Evolutionary conservation across 2,329 filamentous ascomycete genomes (phyloP).

Genomic region (Sodiomyces alkalinus): DNA sequence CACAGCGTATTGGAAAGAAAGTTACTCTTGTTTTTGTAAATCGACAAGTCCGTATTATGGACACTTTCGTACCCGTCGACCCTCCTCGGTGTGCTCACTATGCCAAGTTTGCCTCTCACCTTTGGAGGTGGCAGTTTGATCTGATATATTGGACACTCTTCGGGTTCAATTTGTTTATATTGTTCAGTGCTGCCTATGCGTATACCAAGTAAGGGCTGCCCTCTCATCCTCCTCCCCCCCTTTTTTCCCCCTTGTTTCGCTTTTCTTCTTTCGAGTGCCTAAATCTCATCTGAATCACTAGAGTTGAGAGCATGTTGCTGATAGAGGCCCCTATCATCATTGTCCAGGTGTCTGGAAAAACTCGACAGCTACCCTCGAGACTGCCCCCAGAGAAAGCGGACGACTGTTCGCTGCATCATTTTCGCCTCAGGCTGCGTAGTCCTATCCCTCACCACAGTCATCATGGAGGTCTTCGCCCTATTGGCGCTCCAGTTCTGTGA

Average conservation of each 20-base stretch:
- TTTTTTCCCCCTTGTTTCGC: too few species aligned
- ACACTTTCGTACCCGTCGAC: conserved; percentile 9
- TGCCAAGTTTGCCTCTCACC: conserved; percentile 26
- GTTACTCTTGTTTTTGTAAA: too few species aligned
- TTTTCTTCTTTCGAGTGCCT: too few species aligned
- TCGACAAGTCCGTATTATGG: not conserved
- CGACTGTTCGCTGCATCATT: conserved; percentile 23
- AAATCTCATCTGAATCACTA: too few species aligned
- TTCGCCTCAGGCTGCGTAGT: conserved; percentile 28
- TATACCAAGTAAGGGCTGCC: conserved; percentile 20
- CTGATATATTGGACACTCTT: conserved; percentile 32
- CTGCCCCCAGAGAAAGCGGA: conserved; percentile 20
- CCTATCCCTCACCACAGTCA: conserved; percentile 26
- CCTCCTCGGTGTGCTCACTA: conserved; percentile 20
- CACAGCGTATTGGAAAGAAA: too few species aligned
- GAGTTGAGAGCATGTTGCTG: too few species aligned
- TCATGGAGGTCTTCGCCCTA: conserved; percentile 39
- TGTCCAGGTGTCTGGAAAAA: conserved; percentile 19
- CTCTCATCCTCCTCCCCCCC: conserved; percentile 1
- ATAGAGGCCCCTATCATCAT: not conserved
- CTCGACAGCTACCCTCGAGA: conserved; percentile 15
- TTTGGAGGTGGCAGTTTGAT: conserved; percentile 26
- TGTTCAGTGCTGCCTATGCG: conserved; percentile 27
- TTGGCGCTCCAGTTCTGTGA: conserved; percentile 43
- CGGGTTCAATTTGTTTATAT: conserved; percentile 23